A percentile compares a stretch with the other conserved stretches of the same genome.
Conservation (phyloP, 805 yeast species). For the Jamesozyma piceae region DNA sequence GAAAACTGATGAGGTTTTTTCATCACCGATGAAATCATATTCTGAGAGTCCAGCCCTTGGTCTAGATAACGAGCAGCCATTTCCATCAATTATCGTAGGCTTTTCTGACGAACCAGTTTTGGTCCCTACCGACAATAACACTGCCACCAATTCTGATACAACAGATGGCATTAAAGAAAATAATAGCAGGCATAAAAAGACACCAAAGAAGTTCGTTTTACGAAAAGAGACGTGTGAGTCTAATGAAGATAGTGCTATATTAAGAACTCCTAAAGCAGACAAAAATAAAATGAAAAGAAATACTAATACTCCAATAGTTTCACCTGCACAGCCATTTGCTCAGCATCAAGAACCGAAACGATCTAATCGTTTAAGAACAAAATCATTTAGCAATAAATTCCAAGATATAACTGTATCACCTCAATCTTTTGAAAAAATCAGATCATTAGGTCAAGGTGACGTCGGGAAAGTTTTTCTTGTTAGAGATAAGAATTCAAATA, state of each 20-base stretch:
- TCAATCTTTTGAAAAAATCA: constrained; percentile 78
- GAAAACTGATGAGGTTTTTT: neutral
- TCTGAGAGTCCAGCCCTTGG: constrained; percentile 9
- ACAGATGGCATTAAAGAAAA: neutral
- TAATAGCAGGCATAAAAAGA: neutral
- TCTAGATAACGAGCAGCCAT: constrained; percentile 12
- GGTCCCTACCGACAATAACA: neutral
- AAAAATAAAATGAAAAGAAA: neutral
- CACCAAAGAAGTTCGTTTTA: neutral
- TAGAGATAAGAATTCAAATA: constrained; percentile 63
- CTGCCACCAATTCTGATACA: neutral
- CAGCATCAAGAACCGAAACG: constrained; percentile 23
- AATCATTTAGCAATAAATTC: constrained; percentile 56
- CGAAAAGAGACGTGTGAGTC: neutral
- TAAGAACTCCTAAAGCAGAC: constrained; percentile 41
- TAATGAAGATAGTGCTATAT: constrained; percentile 61
- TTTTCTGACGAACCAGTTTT: constrained; percentile 8
- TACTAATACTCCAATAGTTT: constrained; percentile 1
- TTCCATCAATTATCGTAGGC: constrained; percentile 22
- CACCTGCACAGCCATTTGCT: neutral
- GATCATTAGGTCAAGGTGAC: constrained; percentile 92
- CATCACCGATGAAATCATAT: neutral
- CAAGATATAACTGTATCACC: constrained; percentile 79
- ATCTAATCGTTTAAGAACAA: constrained; percentile 33
- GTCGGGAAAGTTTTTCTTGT: constrained; percentile 95